Percentiles rank a stretch among this genome's conserved stretches.
Evolutionary conservation across 305 asterid species (phyloP).

Genomic region (Fraxinus velutina): DNA sequence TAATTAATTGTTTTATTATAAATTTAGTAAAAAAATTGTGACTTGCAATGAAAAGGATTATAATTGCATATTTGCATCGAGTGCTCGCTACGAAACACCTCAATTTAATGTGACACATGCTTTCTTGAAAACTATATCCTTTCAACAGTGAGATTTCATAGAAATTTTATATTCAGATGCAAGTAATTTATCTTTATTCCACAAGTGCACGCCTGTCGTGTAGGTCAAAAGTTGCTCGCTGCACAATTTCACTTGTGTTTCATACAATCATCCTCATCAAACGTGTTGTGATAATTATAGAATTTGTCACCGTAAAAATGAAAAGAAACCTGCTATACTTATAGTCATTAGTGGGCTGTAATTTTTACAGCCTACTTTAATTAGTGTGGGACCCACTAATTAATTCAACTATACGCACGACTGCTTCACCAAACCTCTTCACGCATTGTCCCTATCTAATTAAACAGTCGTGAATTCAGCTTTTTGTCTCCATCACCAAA

Average conservation of each 20-base stretch:
- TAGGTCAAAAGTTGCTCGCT: neutral
- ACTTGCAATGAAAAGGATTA: neutral
- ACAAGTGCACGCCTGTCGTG: neutral
- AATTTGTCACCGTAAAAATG: no score
- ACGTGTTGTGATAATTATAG: no score
- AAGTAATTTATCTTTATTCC: neutral
- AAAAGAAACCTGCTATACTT: no score
- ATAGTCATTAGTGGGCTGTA: no score
- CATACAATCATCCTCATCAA: neutral
- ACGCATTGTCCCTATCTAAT: neutral
- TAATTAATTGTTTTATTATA: neutral
- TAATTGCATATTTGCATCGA: neutral
- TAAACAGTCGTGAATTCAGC: neutral
- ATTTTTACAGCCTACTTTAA: neutral
- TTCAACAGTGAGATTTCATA: neutral
- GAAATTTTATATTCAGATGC: neutral
- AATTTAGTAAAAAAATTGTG: neutral
- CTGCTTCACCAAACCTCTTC: neutral
- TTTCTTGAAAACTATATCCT: no score
- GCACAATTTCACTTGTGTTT: neutral
- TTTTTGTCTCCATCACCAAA: conserved; percentile 2
- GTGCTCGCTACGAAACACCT: neutral
- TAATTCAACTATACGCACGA: neutral
- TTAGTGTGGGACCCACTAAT: no score
- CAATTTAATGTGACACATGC: neutral